These are phyloP conservation scores for Medakamo hakoo DNA, from an alignment of 139 green algal species.

Conservation along the genomic window DNA sequence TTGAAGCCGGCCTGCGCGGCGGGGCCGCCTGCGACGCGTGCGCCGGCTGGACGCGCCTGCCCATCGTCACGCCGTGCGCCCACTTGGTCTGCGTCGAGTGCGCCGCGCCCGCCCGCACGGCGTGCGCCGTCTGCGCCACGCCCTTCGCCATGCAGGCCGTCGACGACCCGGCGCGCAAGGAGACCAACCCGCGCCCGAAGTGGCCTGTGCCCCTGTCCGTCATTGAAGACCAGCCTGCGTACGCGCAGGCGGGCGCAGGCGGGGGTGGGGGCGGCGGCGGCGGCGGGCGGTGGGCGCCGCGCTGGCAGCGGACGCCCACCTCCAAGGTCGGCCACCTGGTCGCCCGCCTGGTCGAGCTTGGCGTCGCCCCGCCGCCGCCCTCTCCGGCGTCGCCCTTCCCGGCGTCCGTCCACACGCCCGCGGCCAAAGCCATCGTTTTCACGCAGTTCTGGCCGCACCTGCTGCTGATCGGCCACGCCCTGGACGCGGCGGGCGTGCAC, in stretches of 20 bases:
- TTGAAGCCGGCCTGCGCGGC: conserved; percentile 38
- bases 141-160: conserved; percentile 39
- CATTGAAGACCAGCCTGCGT: conserved; percentile 91
- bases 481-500: conserved; percentile 12
- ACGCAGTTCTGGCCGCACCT: conserved; percentile 63
- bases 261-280: conserved; percentile 6
- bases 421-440: conserved; percentile 75
- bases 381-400: background rate
- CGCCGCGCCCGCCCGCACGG: conserved; percentile 11
- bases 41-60: conserved; percentile 17
- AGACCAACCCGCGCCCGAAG: conserved; percentile 39
- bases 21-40: conserved; percentile 37
- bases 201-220: conserved; percentile 65
- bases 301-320: conserved; percentile 51
- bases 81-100: conserved; percentile 78
- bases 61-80: conserved; percentile 71
- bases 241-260: conserved; percentile 44
- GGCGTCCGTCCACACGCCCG: background rate
- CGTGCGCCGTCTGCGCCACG: conserved; percentile 16
- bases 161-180: conserved; percentile 41
- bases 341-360: conserved; percentile 29
- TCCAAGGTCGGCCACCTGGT: conserved; percentile 62
- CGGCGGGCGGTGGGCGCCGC: conserved; percentile 49
- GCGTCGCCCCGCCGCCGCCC: conserved; percentile 10
- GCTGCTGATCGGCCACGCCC: conserved; percentile 32